Evolutionary conservation across 2,329 filamentous ascomycete species (phyloP).

Genomic region (Alternaria brassicae): DNA sequence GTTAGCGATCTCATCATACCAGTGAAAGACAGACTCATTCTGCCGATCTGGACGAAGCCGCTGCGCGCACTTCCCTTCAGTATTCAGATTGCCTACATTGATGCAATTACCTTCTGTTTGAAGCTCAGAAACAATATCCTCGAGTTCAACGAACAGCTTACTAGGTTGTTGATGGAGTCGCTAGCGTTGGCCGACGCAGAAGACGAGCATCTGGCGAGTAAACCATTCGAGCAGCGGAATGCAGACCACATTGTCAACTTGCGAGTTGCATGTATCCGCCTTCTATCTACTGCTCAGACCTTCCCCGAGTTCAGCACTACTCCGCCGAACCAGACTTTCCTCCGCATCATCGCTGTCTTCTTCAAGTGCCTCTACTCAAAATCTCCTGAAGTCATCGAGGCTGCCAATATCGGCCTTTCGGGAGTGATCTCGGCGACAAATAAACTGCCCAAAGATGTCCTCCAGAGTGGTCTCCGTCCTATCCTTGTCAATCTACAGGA

Average conservation of each 20-base stretch:
- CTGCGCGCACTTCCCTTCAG: conserved; percentile 90
- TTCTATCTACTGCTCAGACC: conserved; percentile 90
- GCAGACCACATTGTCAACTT: conserved; percentile 92
- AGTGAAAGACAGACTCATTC: conserved; percentile 87
- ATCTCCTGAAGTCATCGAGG: conserved; percentile 88
- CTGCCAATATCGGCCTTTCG: conserved; percentile 88
- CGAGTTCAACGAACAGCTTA: conserved; percentile 88
- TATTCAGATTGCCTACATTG: conserved; percentile 97
- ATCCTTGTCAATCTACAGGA: conserved; percentile 98
- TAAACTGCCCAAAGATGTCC: conserved; percentile 91
- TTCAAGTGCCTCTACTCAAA: conserved; percentile 98
- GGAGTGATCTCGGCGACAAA: conserved; percentile 86
- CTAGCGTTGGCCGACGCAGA: conserved; percentile 92
- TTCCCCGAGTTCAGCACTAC: conserved; percentile 89
- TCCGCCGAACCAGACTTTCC: conserved; percentile 68
- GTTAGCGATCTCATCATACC: conserved; percentile 89
- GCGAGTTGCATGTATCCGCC: conserved; percentile 89
- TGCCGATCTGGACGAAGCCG: conserved; percentile 94
- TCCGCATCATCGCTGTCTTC: conserved; percentile 85
- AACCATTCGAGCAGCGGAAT: conserved; percentile 93
- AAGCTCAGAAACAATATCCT: conserved; percentile 88
- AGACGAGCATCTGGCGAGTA: conserved; percentile 84
- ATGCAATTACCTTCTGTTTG: conserved; percentile 95
- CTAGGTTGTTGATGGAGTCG: conserved; percentile 89
- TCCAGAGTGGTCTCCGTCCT: conserved; percentile 91